These are phyloP conservation scores for Penicillium coffeae DNA, from an alignment of 495 filamentous ascomycete species.

Conservation along the genomic window DNA sequence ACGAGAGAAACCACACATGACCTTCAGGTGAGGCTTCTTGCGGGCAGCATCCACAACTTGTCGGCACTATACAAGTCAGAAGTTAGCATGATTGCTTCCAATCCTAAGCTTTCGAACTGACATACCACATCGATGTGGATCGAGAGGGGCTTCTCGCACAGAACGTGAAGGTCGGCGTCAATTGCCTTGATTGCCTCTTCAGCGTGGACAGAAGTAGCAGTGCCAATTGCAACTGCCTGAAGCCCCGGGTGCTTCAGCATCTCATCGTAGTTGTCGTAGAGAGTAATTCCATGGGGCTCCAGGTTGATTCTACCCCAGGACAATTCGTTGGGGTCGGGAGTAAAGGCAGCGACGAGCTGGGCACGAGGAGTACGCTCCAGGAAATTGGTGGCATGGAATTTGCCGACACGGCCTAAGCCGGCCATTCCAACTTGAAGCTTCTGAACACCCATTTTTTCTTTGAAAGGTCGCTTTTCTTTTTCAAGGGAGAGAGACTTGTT, in stretches of 20 bases:
- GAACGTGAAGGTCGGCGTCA: slow-evolving; percentile 41
- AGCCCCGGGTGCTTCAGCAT: slow-evolving; percentile 49
- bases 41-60: slow-evolving; percentile 10
- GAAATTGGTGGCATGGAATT: slow-evolving; percentile 45
- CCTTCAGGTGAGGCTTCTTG: slow-evolving; percentile 43
- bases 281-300: slow-evolving; percentile 32
- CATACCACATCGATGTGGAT: slow-evolving; percentile 42
- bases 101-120: background rate
- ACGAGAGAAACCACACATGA: slow-evolving; percentile 58
- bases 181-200: slow-evolving; percentile 48
- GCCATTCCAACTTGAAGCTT: slow-evolving; percentile 39
- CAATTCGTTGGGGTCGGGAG: slow-evolving; percentile 37
- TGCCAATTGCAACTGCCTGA: slow-evolving; percentile 45
- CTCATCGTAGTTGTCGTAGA: slow-evolving; percentile 44
- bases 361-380: slow-evolving; percentile 40
- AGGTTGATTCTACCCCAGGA: slow-evolving; percentile 40
- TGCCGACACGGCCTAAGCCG: slow-evolving; percentile 50
- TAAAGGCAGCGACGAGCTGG: slow-evolving; percentile 46
- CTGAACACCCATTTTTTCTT: slow-evolving; percentile 25
- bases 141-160: slow-evolving; percentile 50
- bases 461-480: background rate
- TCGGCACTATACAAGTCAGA: slow-evolving; percentile 3
- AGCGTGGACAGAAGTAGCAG: slow-evolving; percentile 38
- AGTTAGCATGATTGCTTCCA: background rate
- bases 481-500: background rate